Evolutionary conservation across 305 asterid genomes (phyloP).

Genomic region (Fraxinus sp.): DNA sequence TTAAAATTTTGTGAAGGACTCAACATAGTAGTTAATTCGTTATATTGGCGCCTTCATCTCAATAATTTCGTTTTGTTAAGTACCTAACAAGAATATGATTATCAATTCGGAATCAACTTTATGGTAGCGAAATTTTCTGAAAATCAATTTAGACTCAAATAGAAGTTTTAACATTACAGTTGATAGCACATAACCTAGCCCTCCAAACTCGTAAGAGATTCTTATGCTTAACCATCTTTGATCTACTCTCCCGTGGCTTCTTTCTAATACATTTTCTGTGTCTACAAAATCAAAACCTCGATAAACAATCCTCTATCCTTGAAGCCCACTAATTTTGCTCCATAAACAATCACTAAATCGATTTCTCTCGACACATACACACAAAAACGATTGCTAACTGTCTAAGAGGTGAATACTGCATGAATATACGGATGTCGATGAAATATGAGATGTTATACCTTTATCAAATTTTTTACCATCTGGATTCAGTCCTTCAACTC

Average conservation of each 20-base stretch:
- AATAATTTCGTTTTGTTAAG: neutral
- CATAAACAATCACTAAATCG: neutral
- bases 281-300: neutral
- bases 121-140: neutral
- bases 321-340: neutral
- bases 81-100: neutral
- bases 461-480: slow-evolving; percentile 78
- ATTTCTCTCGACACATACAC: neutral
- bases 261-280: neutral
- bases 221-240: neutral
- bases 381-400: neutral
- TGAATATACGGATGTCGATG: neutral
- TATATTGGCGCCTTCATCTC: neutral
- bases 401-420: neutral
- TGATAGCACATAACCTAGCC: neutral
- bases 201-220: neutral
- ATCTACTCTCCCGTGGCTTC: neutral
- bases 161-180: neutral
- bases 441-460: slow-evolving; percentile 39
- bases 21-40: neutral
- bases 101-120: neutral
- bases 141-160: neutral
- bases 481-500: slow-evolving; percentile 55
- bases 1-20: neutral
- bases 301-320: neutral